Percentiles rank a stretch among this genome's conserved stretches.
These are phyloP conservation scores for Didymella pinodella DNA, from an alignment of 2,329 filamentous ascomycete species.

Conservation along the genomic window DNA sequence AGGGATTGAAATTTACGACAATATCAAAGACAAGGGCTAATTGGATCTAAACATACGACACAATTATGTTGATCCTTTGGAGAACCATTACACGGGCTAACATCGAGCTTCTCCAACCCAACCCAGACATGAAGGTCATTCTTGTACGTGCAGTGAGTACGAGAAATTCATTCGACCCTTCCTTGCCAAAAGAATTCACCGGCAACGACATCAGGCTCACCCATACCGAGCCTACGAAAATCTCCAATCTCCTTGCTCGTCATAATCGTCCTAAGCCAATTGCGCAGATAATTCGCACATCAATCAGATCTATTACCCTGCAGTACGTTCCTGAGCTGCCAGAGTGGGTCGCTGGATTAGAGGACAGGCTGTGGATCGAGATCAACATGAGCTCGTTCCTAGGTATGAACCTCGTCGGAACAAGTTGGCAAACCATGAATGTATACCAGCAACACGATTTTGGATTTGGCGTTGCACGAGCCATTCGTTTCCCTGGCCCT, in stretches of 20 bases:
- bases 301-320: background rate
- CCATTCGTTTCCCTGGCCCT: background rate
- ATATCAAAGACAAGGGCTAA: background rate
- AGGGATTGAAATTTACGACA: background rate
- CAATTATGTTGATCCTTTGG: background rate
- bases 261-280: background rate
- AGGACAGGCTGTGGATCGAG: background rate
- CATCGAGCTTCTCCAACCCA: background rate
- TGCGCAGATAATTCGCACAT: background rate
- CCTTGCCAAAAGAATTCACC: background rate
- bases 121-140: background rate
- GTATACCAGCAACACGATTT: background rate
- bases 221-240: background rate
- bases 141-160: background rate
- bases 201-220: background rate
- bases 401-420: background rate
- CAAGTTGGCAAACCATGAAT: background rate
- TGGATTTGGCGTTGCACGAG: background rate
- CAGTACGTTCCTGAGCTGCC: background rate
- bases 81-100: background rate
- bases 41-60: background rate
- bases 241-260: background rate
- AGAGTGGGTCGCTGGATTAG: background rate
- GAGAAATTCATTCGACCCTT: background rate
- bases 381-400: background rate